Base-by-base conservation (phyloP, 1,284 basidiomycete species). In the Rhodotorula sp. region DNA sequence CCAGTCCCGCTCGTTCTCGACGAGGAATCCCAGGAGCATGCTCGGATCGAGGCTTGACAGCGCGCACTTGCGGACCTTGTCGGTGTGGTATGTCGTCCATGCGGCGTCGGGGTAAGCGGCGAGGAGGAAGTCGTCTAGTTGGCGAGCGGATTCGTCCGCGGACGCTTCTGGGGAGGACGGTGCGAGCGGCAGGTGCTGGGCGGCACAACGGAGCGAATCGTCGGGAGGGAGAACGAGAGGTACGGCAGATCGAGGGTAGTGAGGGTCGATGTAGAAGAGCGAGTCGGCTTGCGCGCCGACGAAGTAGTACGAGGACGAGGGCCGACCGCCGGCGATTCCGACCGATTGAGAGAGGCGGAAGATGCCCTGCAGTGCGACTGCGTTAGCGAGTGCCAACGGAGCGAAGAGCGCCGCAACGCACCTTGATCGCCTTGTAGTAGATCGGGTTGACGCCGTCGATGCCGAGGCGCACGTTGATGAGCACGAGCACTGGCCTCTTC, bases 271-370 rank as follows among this genome's bases (percentile, higher is more conserved):
- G 79, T 98, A 99, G 81, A 97, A 95, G 7, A 96, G 84, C 62
- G 87, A 90, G 74, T 93, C 89, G 5, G 88, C 90, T 79, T 98
- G 95, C 0, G 88, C 86, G 20, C 93, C 95, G 61, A 98, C 90
- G 80, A 99, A 99, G 82, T 98, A 99, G 80, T 97, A 98, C 0
- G 93, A 97, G 0, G 92, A 95, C 30, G 90, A 90, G 0, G 95
- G 95, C 36, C 94, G 86, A 5, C 95, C 95, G 56, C 95, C 95
- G 0, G 94, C 92, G 70, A 98, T 97, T 55, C 95, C 95, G 51
- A 97, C 90, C 4, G 90, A 92, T 81, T 97, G 95, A 0, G 94
- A 94, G 80, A 94, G 92, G 0, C 89, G 90, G 80, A 95, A 98
- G 32, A 96, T 81, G 27, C 87, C 84, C 92, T 94, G 27, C 47